These are phyloP conservation scores for Hypoxylon perforatum DNA, from an alignment of 495 filamentous ascomycete species.

Conservation along the genomic window DNA sequence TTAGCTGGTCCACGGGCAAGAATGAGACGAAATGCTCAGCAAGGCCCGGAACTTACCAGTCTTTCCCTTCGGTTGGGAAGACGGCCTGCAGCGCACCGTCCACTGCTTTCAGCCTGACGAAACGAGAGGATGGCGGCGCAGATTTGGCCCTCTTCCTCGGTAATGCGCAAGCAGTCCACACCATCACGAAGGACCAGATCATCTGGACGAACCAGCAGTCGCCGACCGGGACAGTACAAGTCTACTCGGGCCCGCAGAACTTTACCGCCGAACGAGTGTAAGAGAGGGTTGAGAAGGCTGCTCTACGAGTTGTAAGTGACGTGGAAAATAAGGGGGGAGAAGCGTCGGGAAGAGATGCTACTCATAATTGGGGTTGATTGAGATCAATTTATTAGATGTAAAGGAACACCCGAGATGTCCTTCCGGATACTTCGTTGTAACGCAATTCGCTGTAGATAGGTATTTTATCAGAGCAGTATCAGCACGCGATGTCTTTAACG, in stretches of 20 bases:
- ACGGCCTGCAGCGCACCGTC: conserved; percentile 26
- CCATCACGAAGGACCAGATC: conserved; percentile 26
- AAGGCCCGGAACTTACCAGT: conserved; percentile 8
- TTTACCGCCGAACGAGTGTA: conserved; percentile 34
- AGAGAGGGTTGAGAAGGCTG: not conserved
- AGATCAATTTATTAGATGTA: no score
- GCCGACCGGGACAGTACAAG: conserved; percentile 36
- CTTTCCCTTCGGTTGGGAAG: conserved; percentile 26
- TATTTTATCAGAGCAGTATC: no score
- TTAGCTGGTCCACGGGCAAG: conserved; percentile 16
- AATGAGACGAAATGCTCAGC: conserved; percentile 20
- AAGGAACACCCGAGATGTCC: no score
- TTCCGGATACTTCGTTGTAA: no score
- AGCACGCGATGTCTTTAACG: no score
- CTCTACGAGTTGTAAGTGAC: not conserved
- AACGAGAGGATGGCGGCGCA: conserved; percentile 16
- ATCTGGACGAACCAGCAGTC: conserved; percentile 22
- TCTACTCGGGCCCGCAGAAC: conserved; percentile 48
- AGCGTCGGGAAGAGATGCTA: no score
- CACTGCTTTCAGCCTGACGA: conserved; percentile 27
- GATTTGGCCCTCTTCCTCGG: conserved; percentile 18
- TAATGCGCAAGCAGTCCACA: conserved; percentile 14
- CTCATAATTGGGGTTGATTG: no score
- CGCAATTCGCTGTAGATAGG: no score
- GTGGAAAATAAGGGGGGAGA: not conserved